phyloP scores from a whole-genome alignment of 2,329 filamentous ascomycete species.

The Scortechinia acanthostroma region DNA sequence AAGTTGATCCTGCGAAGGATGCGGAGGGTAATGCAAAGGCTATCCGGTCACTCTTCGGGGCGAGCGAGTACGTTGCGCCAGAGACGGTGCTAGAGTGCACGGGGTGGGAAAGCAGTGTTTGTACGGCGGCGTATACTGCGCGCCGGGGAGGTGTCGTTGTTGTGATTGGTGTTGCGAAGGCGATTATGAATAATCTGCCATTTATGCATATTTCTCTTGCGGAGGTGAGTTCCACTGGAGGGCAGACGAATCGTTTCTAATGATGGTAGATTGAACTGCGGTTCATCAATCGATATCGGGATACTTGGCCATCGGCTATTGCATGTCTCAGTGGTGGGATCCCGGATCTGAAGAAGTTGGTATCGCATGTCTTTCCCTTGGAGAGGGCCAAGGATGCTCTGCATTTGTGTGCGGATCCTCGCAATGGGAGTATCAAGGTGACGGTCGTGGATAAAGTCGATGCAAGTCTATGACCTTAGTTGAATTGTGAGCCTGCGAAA shows the following conservation, averaged over 20 bases:
- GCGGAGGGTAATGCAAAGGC: constrained; percentile 38
- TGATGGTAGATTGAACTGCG: constrained; percentile 50
- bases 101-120: constrained; percentile 55
- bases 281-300: constrained; percentile 66
- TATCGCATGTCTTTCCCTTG: constrained; percentile 56
- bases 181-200: constrained; percentile 56
- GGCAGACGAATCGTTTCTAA: background rate
- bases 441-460: constrained; percentile 42
- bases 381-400: constrained; percentile 54
- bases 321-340: constrained; percentile 49
- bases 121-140: constrained; percentile 46
- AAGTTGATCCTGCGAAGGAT: constrained; percentile 33
- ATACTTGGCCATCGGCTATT: constrained; percentile 65
- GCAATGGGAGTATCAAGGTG: constrained; percentile 49
- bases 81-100: constrained; percentile 58
- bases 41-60: constrained; percentile 45
- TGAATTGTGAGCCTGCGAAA: no score
- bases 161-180: constrained; percentile 56
- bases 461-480: no score
- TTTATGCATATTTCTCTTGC: constrained; percentile 61
- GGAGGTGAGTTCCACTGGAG: constrained; percentile 30
- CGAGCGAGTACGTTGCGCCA: constrained; percentile 45
- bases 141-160: constrained; percentile 51
- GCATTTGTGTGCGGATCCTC: constrained; percentile 38
- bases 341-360: constrained; percentile 51